Conservation (phyloP, 2,329 filamentous ascomycete genomes). For the Phaeoacremonium minimum region DNA sequence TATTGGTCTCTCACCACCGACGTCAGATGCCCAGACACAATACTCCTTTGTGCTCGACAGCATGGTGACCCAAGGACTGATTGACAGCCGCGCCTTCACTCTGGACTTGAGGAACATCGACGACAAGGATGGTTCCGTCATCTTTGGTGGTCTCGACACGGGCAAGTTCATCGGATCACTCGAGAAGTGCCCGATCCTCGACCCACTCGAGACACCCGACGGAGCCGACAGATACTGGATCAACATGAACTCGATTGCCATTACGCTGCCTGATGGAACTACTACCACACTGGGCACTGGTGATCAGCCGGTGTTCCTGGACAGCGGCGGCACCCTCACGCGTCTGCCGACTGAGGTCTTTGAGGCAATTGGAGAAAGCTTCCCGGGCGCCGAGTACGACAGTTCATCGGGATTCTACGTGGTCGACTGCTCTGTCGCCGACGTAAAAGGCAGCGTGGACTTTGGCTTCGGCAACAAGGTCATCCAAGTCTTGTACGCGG, state of each 20-base stretch:
- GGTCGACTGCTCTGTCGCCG: constrained; percentile 5
- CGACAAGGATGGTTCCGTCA: constrained; percentile 39
- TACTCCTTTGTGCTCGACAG: constrained; percentile 53
- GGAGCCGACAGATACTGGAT: constrained; percentile 13
- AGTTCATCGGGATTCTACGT: constrained; percentile 2
- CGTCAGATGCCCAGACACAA: constrained; percentile 15
- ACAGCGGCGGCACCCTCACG: constrained; percentile 48
- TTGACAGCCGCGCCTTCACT: constrained; percentile 44
- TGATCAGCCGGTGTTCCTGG: constrained; percentile 38
- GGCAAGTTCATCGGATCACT: constrained; percentile 46
- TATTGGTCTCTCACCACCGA: constrained; percentile 42
- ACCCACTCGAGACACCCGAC: constrained; percentile 11
- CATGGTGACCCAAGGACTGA: constrained; percentile 40
- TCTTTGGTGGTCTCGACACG: constrained; percentile 49
- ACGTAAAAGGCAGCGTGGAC: constrained; percentile 7
- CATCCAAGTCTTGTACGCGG: constrained; percentile 7
- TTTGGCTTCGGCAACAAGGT: constrained; percentile 8
- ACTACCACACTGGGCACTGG: constrained; percentile 2
- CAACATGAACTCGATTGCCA: constrained; percentile 8
- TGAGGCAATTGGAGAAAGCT: constrained; percentile 4
- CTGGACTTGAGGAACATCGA: constrained; percentile 43
- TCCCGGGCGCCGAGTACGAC: constrained; percentile 1
- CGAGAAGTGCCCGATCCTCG: constrained; percentile 35
- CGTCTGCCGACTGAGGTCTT: constrained; percentile 44
- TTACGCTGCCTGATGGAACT: constrained; percentile 3